Evolutionary conservation across 495 filamentous ascomycete genomes (phyloP).

Genomic region (Penicillium pulvis): DNA sequence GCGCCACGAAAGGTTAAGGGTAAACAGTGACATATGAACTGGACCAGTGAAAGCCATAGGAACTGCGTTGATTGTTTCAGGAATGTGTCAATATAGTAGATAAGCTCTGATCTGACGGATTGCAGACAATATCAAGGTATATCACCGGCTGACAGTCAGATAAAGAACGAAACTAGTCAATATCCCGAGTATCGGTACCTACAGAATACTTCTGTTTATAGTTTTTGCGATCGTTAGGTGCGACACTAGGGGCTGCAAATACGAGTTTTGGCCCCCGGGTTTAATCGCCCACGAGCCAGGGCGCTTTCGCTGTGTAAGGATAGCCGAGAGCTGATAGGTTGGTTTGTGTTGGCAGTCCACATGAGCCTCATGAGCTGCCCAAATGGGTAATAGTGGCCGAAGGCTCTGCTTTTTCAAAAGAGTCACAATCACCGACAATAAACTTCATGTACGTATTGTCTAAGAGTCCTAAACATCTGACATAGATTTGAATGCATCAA

Average conservation of each 20-base stretch:
- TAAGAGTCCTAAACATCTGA: neutral
- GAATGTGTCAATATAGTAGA: neutral
- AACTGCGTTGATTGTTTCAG: neutral
- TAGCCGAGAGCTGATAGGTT: neutral
- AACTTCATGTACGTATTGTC: neutral
- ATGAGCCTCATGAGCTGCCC: neutral
- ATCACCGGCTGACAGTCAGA: neutral
- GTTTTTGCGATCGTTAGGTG: neutral
- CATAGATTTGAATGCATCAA: neutral
- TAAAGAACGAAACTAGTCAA: too few species aligned
- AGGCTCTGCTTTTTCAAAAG: neutral
- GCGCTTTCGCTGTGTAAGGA: neutral
- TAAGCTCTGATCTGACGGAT: neutral
- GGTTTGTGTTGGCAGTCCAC: neutral
- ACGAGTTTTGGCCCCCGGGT: neutral
- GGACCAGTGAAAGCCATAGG: neutral
- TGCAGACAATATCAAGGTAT: neutral
- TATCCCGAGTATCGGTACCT: too few species aligned
- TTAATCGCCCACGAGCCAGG: neutral
- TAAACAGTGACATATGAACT: neutral
- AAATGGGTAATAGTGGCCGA: neutral
- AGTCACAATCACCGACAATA: neutral
- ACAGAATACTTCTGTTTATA: neutral
- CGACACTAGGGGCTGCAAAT: neutral
- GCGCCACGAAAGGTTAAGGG: neutral